Percentiles rank a stretch among this genome's conserved stretches.
These are phyloP conservation scores for Ceraceosorus guamensis DNA, from an alignment of 1,284 basidiomycete genomes.

Conservation along the genomic window DNA sequence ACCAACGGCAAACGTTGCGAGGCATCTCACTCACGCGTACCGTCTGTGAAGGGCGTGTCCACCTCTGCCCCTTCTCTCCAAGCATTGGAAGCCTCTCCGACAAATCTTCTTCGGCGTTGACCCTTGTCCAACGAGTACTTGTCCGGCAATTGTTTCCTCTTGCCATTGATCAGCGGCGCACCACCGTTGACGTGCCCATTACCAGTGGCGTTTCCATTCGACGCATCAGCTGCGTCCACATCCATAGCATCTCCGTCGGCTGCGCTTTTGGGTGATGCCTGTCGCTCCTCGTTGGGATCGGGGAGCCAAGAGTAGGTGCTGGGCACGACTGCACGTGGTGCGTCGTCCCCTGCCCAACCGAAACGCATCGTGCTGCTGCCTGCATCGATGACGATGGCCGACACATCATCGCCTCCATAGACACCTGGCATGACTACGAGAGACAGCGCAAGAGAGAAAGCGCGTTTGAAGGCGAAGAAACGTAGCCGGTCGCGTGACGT, in stretches of 20 bases:
- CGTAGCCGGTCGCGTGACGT: too few relatives aligned
- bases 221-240: neutral
- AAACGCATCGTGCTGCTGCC: conserved; percentile 82
- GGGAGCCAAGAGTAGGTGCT: conserved; percentile 74
- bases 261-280: conserved; percentile 8
- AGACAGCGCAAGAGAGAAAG: neutral
- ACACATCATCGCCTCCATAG: conserved; percentile 67
- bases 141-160: conserved; percentile 10
- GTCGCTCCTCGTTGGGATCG: conserved; percentile 45
- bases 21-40: conserved; percentile 52
- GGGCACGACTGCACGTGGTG: conserved; percentile 83
- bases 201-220: too few relatives aligned
- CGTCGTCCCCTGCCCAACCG: conserved; percentile 86
- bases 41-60: conserved; percentile 73
- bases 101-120: conserved; percentile 57
- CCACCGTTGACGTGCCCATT: too few relatives aligned
- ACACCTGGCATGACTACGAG: conserved; percentile 38
- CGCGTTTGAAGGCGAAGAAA: neutral
- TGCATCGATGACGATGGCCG: conserved; percentile 89
- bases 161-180: neutral
- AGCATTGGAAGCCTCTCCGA: conserved; percentile 85
- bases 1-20: too few relatives aligned
- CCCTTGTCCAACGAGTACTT: conserved; percentile 25
- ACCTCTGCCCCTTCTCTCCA: conserved; percentile 86
- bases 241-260: conserved; percentile 13